Conservation (phyloP, 1,284 basidiomycete species). For the Cryptococcus sp. region DNA sequence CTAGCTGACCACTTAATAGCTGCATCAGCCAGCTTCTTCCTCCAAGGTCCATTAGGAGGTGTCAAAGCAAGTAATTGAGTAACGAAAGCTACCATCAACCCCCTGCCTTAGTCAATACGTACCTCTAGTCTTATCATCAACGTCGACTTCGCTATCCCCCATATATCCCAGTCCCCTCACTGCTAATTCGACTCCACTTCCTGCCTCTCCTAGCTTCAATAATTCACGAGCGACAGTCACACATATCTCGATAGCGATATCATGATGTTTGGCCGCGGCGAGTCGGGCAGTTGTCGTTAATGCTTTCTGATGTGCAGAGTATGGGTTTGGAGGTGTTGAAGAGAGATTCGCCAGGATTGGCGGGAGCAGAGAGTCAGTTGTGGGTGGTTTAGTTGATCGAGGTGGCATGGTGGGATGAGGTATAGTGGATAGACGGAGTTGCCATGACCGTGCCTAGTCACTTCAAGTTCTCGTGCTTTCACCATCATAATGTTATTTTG, state of each 20-base stretch:
- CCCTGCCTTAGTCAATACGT: conserved; percentile 19
- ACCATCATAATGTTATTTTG: too few species aligned
- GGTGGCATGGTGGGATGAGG: conserved; percentile 34
- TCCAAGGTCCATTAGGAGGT: conserved; percentile 47
- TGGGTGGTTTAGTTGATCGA: conserved; percentile 30
- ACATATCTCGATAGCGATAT: conserved; percentile 79
- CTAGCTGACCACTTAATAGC: conserved; percentile 67
- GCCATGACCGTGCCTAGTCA: not conserved
- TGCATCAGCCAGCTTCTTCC: conserved; percentile 50
- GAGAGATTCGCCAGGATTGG: conserved; percentile 42
- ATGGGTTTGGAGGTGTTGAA: conserved; percentile 54
- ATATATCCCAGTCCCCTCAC: conserved; percentile 75
- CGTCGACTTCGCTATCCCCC: conserved; percentile 61
- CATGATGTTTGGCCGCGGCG: conserved; percentile 66
- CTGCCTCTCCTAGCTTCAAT: conserved; percentile 78
- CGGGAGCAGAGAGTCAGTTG: conserved; percentile 40
- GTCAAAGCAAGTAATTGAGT: conserved; percentile 51
- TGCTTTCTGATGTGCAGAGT: conserved; percentile 91
- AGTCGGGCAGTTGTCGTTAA: conserved; percentile 88
- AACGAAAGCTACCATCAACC: conserved; percentile 32
- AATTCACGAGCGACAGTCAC: conserved; percentile 79
- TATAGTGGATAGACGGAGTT: not conserved
- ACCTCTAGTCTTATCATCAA: conserved; percentile 68
- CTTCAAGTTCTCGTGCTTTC: too few species aligned
- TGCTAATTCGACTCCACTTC: conserved; percentile 78